Evolutionary conservation across 176 grass and related monocot genomes (phyloP).

Genomic region (Rhynchospora pubera): DNA sequence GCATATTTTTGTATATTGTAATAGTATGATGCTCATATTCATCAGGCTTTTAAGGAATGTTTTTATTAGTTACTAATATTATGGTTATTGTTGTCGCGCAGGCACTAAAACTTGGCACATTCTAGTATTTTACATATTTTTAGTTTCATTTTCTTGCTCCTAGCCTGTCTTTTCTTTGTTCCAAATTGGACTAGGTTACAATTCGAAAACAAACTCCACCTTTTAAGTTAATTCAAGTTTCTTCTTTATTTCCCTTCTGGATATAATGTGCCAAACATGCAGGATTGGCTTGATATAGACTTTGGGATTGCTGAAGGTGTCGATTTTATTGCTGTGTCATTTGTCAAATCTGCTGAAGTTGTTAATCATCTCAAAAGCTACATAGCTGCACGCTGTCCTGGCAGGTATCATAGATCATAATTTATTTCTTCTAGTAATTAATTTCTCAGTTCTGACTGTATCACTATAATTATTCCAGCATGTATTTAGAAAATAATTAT

Average conservation of each 20-base stretch:
- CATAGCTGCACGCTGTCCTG: constrained; percentile 70
- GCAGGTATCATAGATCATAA: constrained; percentile 33
- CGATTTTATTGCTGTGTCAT: constrained; percentile 96
- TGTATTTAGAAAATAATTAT: constrained; percentile 5
- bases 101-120: background rate
- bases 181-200: background rate
- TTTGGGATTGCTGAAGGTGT: constrained; percentile 94
- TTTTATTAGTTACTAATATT: background rate
- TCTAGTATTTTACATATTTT: background rate
- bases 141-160: background rate
- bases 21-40: background rate
- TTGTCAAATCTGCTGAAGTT: constrained; percentile 98
- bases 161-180: background rate
- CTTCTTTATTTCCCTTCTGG: background rate
- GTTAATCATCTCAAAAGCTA: constrained; percentile 96
- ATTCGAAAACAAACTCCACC: constrained; percentile 7
- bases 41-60: background rate
- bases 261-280: constrained; percentile 18
- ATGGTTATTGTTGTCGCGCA: background rate
- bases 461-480: background rate
- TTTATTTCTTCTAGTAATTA: constrained; percentile 7
- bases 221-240: background rate
- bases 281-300: constrained; percentile 99
- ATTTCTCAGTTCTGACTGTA: background rate
- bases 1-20: background rate